These are phyloP conservation scores for Gynostemma pentaphyllum DNA, from an alignment of 306 rosid species.

Conservation along the genomic window DNA sequence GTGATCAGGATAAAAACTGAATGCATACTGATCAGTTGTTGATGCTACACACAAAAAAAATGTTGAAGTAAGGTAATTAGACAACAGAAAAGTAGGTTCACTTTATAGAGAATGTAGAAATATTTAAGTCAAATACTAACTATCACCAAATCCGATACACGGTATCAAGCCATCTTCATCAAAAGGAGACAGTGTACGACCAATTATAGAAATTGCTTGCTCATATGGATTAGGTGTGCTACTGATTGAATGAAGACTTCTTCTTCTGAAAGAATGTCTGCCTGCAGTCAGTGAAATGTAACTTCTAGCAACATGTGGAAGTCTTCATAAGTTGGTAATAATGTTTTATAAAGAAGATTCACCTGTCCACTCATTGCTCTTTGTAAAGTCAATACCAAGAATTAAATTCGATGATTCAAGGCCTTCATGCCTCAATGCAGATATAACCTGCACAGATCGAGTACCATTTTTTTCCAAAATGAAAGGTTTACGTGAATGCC, in stretches of 20 bases:
- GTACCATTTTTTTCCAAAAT: slow-evolving; percentile 9
- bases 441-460: slow-evolving; percentile 52
- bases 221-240: slow-evolving; percentile 83
- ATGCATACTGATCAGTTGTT: slow-evolving; percentile 60
- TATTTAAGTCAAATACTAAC: slow-evolving; percentile 30
- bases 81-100: slow-evolving; percentile 8
- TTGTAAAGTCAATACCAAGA: slow-evolving; percentile 88
- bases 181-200: slow-evolving; percentile 71
- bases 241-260: slow-evolving; percentile 66
- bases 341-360: slow-evolving; percentile 10
- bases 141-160: slow-evolving; percentile 92
- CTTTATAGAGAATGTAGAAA: slow-evolving; percentile 8
- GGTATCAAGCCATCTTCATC: slow-evolving; percentile 97
- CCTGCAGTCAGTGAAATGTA: slow-evolving; percentile 42
- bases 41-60: slow-evolving; percentile 51
- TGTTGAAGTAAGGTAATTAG: not conserved
- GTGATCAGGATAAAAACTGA: slow-evolving; percentile 47
- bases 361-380: slow-evolving; percentile 99
- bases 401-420: slow-evolving; percentile 90
- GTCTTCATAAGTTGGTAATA: not conserved
- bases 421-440: slow-evolving; percentile 86
- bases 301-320: slow-evolving; percentile 2
- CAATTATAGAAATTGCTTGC: slow-evolving; percentile 87
- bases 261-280: slow-evolving; percentile 55
- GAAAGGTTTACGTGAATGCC: slow-evolving; percentile 2